Evolutionary conservation across 345 rosid genomes (phyloP).

Genomic region (Salix caprea): DNA sequence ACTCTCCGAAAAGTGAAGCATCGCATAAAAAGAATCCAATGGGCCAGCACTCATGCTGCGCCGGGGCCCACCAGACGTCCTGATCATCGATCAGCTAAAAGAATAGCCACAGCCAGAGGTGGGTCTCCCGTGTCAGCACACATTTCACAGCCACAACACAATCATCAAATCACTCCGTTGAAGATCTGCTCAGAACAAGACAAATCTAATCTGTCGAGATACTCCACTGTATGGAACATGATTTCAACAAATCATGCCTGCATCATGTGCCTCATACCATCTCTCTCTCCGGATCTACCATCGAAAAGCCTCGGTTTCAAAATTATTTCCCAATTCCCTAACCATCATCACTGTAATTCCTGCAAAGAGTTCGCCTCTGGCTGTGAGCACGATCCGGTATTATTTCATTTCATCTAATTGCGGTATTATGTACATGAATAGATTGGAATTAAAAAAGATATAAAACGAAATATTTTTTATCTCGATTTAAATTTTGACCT

Average conservation of each 20-base stretch:
- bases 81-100: not conserved
- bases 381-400: not conserved
- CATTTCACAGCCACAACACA: not conserved
- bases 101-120: not conserved
- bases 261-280: not conserved
- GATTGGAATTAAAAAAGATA: not conserved
- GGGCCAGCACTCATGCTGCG: not conserved
- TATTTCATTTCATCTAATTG: too few species aligned
- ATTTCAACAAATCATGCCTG: not conserved
- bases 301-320: not conserved
- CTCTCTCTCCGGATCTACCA: not conserved
- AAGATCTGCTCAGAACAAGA: not conserved
- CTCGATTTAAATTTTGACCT: too few species aligned
- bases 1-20: not conserved
- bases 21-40: conserved; percentile 12
- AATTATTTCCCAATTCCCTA: not conserved
- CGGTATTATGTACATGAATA: too few species aligned
- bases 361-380: not conserved
- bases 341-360: not conserved
- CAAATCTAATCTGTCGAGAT: not conserved
- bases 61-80: not conserved
- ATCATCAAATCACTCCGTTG: not conserved
- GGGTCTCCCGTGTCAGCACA: not conserved
- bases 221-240: not conserved
- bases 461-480: too few species aligned